Evolutionary conservation across 2,329 filamentous ascomycete species (phyloP).

Genomic region (Alternaria incomplexa): DNA sequence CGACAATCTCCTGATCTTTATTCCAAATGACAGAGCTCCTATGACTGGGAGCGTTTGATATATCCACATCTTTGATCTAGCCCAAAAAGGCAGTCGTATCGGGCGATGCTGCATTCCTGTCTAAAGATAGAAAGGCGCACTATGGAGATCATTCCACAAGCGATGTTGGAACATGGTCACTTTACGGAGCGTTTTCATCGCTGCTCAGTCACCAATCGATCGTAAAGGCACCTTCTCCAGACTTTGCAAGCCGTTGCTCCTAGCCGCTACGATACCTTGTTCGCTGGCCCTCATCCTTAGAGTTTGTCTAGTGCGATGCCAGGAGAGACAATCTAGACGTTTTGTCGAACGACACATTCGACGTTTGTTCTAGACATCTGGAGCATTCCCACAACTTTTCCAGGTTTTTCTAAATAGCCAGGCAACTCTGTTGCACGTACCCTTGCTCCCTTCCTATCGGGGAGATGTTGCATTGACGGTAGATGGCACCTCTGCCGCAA

Average conservation of each 20-base stretch:
- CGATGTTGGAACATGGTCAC: slow-evolving; percentile 4
- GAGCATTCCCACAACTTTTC: too few species aligned
- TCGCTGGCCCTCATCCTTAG: neutral
- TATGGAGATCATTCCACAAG: slow-evolving; percentile 16
- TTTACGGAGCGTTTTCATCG: neutral
- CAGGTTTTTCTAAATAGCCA: neutral
- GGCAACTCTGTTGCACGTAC: too few species aligned
- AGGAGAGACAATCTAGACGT: neutral
- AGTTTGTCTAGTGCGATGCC: neutral
- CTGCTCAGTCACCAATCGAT: neutral
- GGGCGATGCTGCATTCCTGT: neutral
- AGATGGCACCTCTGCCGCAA: neutral
- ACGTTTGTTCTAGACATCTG: neutral
- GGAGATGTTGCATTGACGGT: neutral
- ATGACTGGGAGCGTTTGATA: neutral
- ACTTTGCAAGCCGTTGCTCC: neutral
- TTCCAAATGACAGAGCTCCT: neutral
- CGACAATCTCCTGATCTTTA: neutral
- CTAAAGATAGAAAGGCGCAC: slow-evolving; percentile 9
- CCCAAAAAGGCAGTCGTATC: neutral
- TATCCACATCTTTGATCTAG: neutral
- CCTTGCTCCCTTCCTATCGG: too few species aligned
- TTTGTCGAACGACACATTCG: neutral
- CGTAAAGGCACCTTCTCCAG: neutral
- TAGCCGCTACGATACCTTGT: neutral